phyloP scores from a whole-genome alignment of 192 early-diverging fungal species.

The Coemansia javaensis region DNA sequence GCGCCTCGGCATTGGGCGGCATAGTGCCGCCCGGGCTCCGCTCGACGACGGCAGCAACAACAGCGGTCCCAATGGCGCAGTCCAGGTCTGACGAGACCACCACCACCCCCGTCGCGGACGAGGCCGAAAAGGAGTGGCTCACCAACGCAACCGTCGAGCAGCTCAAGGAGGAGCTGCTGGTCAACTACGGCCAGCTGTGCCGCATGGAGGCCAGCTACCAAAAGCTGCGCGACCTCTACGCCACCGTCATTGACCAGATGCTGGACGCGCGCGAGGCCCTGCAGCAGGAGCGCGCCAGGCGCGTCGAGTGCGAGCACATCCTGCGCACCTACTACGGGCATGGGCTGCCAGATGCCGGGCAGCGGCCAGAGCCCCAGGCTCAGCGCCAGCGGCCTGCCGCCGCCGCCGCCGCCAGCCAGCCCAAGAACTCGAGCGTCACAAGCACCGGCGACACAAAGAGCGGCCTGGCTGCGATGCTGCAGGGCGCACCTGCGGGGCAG shows the following conservation, averaged over 20 bases:
- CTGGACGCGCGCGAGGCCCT: slow-evolving; percentile 31
- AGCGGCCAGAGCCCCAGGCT: background rate
- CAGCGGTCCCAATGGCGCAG: background rate
- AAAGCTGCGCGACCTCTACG: slow-evolving; percentile 44
- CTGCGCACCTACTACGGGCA: slow-evolving; percentile 41
- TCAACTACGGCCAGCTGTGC: slow-evolving; percentile 45
- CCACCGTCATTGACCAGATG: slow-evolving; percentile 41
- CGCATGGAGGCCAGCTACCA: slow-evolving; percentile 48
- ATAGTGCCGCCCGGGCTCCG: slow-evolving; percentile 44
- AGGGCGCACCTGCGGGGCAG: background rate
- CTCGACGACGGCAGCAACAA: slow-evolving; percentile 9
- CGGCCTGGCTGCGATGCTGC: background rate
- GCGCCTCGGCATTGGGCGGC: slow-evolving; percentile 15
- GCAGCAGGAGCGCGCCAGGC: slow-evolving; percentile 37
- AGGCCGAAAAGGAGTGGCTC: slow-evolving; percentile 19
- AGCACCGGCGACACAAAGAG: slow-evolving; percentile 1
- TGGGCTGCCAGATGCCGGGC: slow-evolving; percentile 5
- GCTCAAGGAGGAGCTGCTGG: slow-evolving; percentile 44
- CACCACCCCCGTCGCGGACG: no score
- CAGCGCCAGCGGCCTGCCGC: no score
- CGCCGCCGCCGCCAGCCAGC: slow-evolving; percentile 1
- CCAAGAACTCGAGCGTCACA: background rate
- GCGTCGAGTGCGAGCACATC: slow-evolving; percentile 23
- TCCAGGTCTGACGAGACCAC: no score
- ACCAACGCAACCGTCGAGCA: slow-evolving; percentile 23